phyloP scores from a whole-genome alignment of 768 basidiomycete species.

The Pilatotrama ljubarskyi region DNA sequence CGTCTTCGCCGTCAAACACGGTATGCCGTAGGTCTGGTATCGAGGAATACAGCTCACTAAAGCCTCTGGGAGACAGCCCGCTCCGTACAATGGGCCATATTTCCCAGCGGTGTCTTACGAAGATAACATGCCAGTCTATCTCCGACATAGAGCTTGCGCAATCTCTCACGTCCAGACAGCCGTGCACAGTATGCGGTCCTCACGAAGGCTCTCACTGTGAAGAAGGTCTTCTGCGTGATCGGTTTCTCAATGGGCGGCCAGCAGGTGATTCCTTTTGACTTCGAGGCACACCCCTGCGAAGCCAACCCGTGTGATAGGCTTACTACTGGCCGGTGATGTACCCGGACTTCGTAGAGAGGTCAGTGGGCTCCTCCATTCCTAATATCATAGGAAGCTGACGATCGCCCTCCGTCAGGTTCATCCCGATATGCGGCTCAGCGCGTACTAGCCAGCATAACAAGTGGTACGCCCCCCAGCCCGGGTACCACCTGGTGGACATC shows the following conservation, averaged over 20 bases:
- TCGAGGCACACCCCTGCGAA: background rate
- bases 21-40: conserved; percentile 29
- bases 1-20: conserved; percentile 63
- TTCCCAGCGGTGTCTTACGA: conserved; percentile 58
- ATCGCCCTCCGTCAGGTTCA: conserved; percentile 38
- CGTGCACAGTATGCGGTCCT: conserved; percentile 57
- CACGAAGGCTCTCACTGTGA: conserved; percentile 45
- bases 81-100: conserved; percentile 58
- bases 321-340: conserved; percentile 60
- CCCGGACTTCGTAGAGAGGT: conserved; percentile 55
- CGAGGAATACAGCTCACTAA: background rate
- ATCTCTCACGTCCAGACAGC: conserved; percentile 28
- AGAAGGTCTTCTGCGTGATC: conserved; percentile 46
- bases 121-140: conserved; percentile 49
- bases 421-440: conserved; percentile 54
- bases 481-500: background rate
- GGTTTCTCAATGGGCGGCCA: conserved; percentile 67
- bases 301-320: conserved; percentile 34
- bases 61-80: conserved; percentile 37
- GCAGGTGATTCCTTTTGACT: conserved; percentile 32
- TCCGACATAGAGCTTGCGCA: background rate
- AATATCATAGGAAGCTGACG: background rate
- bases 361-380: background rate
- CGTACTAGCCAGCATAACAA: conserved; percentile 56
- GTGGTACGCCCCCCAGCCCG: conserved; percentile 36